Percentiles rank a stretch among this genome's conserved stretches.
Evolutionary conservation across 176 grass and related monocot species (phyloP).

Genomic region (sorghum (Sorghum bicolor)): Sorghum_bicolor_NCBIv3 NC_012875.2:3929001-3929500

Average conservation of each 20-base stretch:
- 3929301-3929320: not conserved
- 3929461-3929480: no score
- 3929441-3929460: no score
- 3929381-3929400: no score
- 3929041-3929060: constrained; percentile 45
- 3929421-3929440: no score
- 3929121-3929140: not conserved
- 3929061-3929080: constrained; percentile 47
- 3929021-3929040: constrained; percentile 27
- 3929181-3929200: not conserved
- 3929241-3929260: not conserved
- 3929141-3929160: not conserved
- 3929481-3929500: no score
- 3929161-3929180: not conserved
- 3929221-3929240: not conserved
- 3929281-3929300: not conserved
- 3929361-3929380: no score
- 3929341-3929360: no score
- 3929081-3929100: not conserved
- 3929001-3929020: not conserved
- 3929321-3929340: no score
- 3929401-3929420: no score
- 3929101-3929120: not conserved
- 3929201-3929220: not conserved
- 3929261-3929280: not conserved